phyloP scores from a whole-genome alignment of 2,329 filamentous ascomycete genomes.

The Xylariaceae sp. region DNA sequence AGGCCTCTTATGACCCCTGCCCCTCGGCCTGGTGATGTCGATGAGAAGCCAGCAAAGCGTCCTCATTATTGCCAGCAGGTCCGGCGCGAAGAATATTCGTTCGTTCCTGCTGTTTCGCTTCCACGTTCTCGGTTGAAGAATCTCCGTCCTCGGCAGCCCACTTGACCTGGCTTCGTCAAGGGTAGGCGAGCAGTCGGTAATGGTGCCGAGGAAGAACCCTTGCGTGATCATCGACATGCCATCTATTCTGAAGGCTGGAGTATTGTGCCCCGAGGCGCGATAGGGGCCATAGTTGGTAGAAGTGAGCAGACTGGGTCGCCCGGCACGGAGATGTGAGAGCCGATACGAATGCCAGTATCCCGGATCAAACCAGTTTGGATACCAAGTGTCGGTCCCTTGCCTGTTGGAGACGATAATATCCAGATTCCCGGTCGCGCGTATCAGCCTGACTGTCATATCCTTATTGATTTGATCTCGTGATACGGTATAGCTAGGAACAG shows the following conservation, averaged over 20 bases:
- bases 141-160: not conserved
- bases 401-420: conserved; percentile 14
- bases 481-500: conserved; percentile 16
- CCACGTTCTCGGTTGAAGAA: conserved; percentile 10
- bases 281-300: conserved; percentile 16
- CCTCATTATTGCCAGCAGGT: conserved; percentile 1
- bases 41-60: conserved; percentile 16
- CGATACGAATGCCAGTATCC: conserved; percentile 13
- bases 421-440: conserved; percentile 15
- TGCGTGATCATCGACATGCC: conserved; percentile 1
- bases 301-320: conserved; percentile 4
- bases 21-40: conserved; percentile 11
- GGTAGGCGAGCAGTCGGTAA: conserved; percentile 15
- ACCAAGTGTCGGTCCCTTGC: conserved; percentile 12
- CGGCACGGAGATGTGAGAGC: conserved; percentile 6
- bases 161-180: conserved; percentile 14
- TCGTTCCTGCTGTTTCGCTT: conserved; percentile 14
- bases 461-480: conserved; percentile 14
- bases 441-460: conserved; percentile 17
- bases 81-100: conserved; percentile 8
- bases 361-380: conserved; percentile 19
- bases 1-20: conserved; percentile 1
- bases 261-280: conserved; percentile 10
- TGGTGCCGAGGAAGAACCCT: conserved; percentile 13
- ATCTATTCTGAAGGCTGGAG: conserved; percentile 6